These are phyloP conservation scores for Trypanosoma brucei DNA, from an alignment of 208 protist genomes.

Conservation along the genomic window DNA sequence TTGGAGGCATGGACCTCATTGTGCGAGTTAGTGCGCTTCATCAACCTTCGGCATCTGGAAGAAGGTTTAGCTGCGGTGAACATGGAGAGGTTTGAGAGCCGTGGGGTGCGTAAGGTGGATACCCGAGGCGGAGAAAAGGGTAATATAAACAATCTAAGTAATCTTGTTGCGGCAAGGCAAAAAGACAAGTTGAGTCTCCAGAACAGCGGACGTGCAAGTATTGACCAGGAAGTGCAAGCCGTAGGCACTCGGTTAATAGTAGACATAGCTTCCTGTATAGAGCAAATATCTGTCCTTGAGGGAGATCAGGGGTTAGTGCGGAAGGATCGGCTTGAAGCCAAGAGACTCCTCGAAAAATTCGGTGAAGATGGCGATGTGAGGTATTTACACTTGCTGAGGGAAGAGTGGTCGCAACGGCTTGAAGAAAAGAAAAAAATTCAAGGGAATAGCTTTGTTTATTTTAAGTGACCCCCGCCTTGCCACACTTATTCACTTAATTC, in stretches of 20 bases:
- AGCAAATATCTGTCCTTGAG: conserved; percentile 42
- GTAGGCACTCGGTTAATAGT: conserved; percentile 35
- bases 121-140: neutral
- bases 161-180: conserved; percentile 19
- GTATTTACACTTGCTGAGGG: conserved; percentile 36
- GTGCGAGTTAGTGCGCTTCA: neutral
- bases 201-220: neutral
- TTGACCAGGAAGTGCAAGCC: conserved; percentile 33
- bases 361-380: conserved; percentile 43
- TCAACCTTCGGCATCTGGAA: conserved; percentile 15
- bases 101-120: neutral
- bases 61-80: conserved; percentile 18
- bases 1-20: conserved; percentile 13
- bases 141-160: conserved; percentile 1
- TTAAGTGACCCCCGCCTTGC: neutral
- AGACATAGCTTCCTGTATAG: conserved; percentile 48
- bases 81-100: conserved; percentile 8
- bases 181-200: conserved; percentile 2
- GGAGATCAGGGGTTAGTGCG: conserved; percentile 35
- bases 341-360: conserved; percentile 37
- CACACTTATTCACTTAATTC: neutral
- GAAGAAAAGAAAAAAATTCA: conserved; percentile 17
- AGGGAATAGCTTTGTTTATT: neutral
- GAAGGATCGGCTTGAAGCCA: conserved; percentile 36
- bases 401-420: conserved; percentile 34